Evolutionary conservation across 192 early-diverging fungal species (phyloP).

Genomic region (Gamsiella multidivaricata): DNA sequence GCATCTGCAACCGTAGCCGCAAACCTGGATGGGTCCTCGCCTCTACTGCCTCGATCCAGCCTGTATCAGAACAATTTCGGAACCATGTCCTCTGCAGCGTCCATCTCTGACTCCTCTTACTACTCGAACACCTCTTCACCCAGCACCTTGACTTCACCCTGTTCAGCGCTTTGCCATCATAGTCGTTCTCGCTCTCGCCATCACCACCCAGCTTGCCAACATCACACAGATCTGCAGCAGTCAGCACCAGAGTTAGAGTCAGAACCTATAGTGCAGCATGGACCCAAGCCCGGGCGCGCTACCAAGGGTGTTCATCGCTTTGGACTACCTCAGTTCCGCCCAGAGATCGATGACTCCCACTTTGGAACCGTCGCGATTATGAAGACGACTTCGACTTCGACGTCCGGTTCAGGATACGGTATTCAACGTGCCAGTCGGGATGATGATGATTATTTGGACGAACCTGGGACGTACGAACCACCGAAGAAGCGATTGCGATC

Average conservation of each 20-base stretch:
- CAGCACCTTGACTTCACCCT: constrained; percentile 6
- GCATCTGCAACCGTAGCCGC: constrained; percentile 10
- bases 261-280: neutral
- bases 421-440: constrained; percentile 6
- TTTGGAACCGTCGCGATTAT: neutral
- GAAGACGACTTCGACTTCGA: constrained; percentile 23
- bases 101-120: constrained; percentile 23
- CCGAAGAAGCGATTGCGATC: constrained; percentile 41
- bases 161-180: constrained; percentile 34
- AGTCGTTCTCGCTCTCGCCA: constrained; percentile 7
- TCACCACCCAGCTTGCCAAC: constrained; percentile 34
- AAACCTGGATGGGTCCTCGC: constrained; percentile 1
- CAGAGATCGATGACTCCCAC: constrained; percentile 25
- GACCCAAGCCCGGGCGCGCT: constrained; percentile 24
- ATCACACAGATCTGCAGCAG: neutral
- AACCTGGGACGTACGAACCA: constrained; percentile 21
- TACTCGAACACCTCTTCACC: constrained; percentile 31
- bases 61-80: neutral
- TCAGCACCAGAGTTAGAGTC: neutral
- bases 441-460: constrained; percentile 13
- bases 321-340: constrained; percentile 28
- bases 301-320: constrained; percentile 40
- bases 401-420: constrained; percentile 28
- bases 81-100: constrained; percentile 24
- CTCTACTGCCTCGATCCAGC: neutral